Base-by-base conservation (phyloP, 192 early-diverging fungal genomes). In the Podila minutissima region DNA sequence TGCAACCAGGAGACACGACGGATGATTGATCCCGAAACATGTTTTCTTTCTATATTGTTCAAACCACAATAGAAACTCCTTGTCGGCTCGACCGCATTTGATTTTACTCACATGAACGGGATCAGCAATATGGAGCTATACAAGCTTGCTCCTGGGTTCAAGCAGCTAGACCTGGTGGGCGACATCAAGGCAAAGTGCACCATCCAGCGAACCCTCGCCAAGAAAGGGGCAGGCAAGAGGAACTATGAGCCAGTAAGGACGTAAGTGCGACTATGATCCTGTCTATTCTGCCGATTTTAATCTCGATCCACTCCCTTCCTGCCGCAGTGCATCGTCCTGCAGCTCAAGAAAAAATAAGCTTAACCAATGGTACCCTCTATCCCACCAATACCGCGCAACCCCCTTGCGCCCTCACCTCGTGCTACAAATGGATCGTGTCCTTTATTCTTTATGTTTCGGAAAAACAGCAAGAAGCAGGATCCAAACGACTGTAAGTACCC, bases 141-240 rank as follows among this genome's bases (percentile, higher is more conserved):
- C 41, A 68, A 66, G 31, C 58, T 73, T 33, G 46, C 71, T 12
- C 4, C 57, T 5, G 77, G 71, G 28, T 22, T 71, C 33, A 73
- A 73, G n/a, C 77, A 73, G 26, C 28, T 81, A 51, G 77, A 81
- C 58, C 58, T 81, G 31, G 77, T 81, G 29, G 77, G 77, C 22
- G 58, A 81, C 59, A 65, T 81, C 26, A 73, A 41, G 17, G 28
- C 70, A 49, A 81, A 81, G 26, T 81, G 70, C 32, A 67, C 67
- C 11, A 69, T 81, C 24, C 77, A 81, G 38, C 62, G 66, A 66
- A 81, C 71, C 3, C 71, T 73, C 38, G 66, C 41, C 48, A 72
- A 71, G 67, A 62, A 71, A 28, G 77, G 65, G 12, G 71, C 62
- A 53, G 73, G 69, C 62, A 73, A 73, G 58, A 79, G 61, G 19